These are phyloP conservation scores for Elsinoe australis DNA, from an alignment of 2,329 filamentous ascomycete genomes.

Conservation along the genomic window DNA sequence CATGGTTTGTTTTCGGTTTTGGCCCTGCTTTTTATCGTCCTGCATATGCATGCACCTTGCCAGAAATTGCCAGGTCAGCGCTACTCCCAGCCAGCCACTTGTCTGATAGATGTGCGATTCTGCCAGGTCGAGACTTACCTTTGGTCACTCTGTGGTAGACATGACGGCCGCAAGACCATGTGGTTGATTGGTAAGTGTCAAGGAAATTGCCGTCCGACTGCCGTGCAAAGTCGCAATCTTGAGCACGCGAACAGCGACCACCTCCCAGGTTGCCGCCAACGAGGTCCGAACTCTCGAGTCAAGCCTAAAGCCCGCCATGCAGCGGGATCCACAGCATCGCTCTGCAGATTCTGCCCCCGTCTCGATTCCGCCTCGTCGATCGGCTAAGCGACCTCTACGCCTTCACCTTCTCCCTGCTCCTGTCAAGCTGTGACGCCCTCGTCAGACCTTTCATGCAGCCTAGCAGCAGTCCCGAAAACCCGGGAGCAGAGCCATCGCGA, in stretches of 20 bases:
- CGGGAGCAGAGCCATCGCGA: conserved; percentile 3
- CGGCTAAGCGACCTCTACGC: conserved; percentile 9
- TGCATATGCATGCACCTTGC: conserved; percentile 14
- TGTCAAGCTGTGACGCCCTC: background rate
- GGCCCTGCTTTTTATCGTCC: conserved; percentile 4
- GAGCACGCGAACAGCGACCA: background rate
- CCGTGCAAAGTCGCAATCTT: background rate
- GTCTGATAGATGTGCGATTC: no score
- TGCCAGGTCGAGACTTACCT: no score
- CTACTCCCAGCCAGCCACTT: background rate
- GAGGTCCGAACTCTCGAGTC: background rate
- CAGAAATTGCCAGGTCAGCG: conserved; percentile 3
- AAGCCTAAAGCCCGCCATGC: conserved; percentile 5
- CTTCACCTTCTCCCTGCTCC: background rate
- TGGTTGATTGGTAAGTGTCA: background rate
- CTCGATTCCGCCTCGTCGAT: conserved; percentile 10
- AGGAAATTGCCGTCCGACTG: conserved; percentile 5
- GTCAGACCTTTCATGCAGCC: conserved; percentile 5
- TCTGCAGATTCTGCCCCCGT: background rate
- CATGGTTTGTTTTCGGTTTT: conserved; percentile 7
- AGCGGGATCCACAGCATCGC: conserved; percentile 12
- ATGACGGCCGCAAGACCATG: background rate
- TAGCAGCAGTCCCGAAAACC: conserved; percentile 5
- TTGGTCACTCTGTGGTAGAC: no score
- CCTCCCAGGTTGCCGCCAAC: background rate